Evolutionary conservation across 2,329 filamentous ascomycete species (phyloP), one percentile per base, ranked within the genome.

Genomic region (Xylariaceae sp.): DNA sequence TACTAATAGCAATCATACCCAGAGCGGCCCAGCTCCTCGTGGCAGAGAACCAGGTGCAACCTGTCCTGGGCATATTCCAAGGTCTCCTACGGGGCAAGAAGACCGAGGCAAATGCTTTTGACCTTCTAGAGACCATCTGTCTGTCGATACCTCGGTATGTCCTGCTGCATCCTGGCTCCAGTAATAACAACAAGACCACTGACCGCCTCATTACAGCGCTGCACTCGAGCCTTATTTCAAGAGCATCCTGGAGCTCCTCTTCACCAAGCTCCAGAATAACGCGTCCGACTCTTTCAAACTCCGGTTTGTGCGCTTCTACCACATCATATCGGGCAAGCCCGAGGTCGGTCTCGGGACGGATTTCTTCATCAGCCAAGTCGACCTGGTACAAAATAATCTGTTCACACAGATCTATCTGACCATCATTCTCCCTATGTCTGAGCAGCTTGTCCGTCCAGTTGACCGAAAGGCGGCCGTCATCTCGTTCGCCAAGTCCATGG

Each of bases 381-480:
- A 97, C 58, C 71, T 79, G 46, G 74, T 97, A 19, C 89, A 96
- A 62, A 69, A 76, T 17, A 78, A 79, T 35, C 75, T 92, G 29
- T 97, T 96, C 62, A 81, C 81, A 13, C 82, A 83, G 19, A 77
- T 98, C 39, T 98, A 98, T 65, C 76, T 88, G 6, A 79, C 71
- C 23, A 85, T 97, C 56, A 86, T 98, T 51, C 78, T 98, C 6
- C 85, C 85, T 1, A 85, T 88, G 42, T 96, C 90, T 0, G 85
- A 90, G 60, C 89, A 94, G 63, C 76, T 98, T 17, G 81, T 85
- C 17, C 81, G 87, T 4, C 89, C 92, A 1, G 72, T 88, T 21
- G 94, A 98, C 60, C 86, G 92, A 54, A 98, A 98, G 67, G 82
- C 85, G 2, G 92, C 90, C 2, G 89, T 96, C 14, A 78, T 98